Percentiles rank a stretch among this genome's conserved stretches.
Conservation (phyloP, 148 eudicot genomes). For the Cornus florida region DNA sequence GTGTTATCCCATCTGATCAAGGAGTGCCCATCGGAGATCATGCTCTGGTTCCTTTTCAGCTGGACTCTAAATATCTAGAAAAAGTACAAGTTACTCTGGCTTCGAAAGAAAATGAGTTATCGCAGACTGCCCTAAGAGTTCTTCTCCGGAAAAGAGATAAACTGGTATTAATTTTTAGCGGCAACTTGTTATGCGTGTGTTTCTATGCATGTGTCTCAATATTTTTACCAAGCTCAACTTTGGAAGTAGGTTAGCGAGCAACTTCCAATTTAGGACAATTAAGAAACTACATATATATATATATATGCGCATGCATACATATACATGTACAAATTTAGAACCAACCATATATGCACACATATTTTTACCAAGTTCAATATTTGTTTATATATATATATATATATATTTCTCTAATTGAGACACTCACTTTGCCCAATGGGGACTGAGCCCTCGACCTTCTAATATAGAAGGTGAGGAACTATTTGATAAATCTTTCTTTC, state of each 20-base stretch:
- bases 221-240: background rate
- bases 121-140: slow-evolving; percentile 48
- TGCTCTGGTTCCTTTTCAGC: slow-evolving; percentile 27
- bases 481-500: background rate
- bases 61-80: slow-evolving; percentile 23
- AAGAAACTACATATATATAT: no score
- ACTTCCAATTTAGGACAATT: background rate
- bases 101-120: slow-evolving; percentile 31
- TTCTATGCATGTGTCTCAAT: background rate
- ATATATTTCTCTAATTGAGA: no score
- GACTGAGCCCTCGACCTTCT: no score
- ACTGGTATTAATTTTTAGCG: slow-evolving; percentile 40
- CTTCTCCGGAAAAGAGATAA: slow-evolving; percentile 43
- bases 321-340: no score
- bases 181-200: slow-evolving; percentile 5
- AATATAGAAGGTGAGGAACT: no score
- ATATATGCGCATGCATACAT: no score
- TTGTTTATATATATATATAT: no score
- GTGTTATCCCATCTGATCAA: slow-evolving; percentile 23
- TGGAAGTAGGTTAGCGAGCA: background rate
- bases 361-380: no score
- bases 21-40: slow-evolving; percentile 13
- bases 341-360: no score
- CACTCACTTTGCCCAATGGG: no score
- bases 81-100: slow-evolving; percentile 30